These are phyloP conservation scores for Bauhinia variegata DNA, from an alignment of 306 rosid genomes.

Conservation along the genomic window DNA sequence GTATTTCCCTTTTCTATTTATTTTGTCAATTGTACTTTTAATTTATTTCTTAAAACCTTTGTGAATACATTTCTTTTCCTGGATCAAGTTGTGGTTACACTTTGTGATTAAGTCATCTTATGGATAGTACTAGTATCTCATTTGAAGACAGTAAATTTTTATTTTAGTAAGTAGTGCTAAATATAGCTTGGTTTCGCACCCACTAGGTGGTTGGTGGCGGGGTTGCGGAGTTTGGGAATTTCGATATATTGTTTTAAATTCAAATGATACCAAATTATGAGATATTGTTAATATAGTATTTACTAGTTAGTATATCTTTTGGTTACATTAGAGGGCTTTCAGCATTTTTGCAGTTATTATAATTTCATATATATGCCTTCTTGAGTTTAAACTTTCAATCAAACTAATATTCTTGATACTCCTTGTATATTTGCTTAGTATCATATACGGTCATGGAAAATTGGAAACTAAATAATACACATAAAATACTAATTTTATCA, in stretches of 20 bases:
- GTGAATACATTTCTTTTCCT: too few relatives aligned
- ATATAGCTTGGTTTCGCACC: too few relatives aligned
- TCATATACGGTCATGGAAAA: constrained; percentile 5
- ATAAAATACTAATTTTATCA: constrained; percentile 33
- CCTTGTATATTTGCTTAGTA: constrained; percentile 24
- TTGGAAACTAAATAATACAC: neutral
- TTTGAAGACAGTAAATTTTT: too few relatives aligned
- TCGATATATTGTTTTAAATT: too few relatives aligned
- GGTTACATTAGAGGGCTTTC: constrained; percentile 8
- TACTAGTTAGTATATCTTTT: neutral
- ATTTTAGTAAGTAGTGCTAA: too few relatives aligned
- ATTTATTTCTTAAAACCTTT: too few relatives aligned
- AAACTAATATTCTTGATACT: neutral
- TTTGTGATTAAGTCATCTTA: too few relatives aligned
- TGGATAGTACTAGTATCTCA: too few relatives aligned
- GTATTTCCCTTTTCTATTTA: neutral
- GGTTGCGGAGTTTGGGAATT: too few relatives aligned
- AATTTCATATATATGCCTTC: constrained; percentile 25
- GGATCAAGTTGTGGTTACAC: too few relatives aligned
- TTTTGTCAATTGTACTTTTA: too few relatives aligned
- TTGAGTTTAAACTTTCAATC: constrained; percentile 3
- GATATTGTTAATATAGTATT: neutral
- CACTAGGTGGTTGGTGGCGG: too few relatives aligned
- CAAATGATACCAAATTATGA: neutral
- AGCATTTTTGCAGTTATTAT: neutral